Conservation (phyloP, 176 grass and related monocot species). For the Alopecurus myosuroides region DNA sequence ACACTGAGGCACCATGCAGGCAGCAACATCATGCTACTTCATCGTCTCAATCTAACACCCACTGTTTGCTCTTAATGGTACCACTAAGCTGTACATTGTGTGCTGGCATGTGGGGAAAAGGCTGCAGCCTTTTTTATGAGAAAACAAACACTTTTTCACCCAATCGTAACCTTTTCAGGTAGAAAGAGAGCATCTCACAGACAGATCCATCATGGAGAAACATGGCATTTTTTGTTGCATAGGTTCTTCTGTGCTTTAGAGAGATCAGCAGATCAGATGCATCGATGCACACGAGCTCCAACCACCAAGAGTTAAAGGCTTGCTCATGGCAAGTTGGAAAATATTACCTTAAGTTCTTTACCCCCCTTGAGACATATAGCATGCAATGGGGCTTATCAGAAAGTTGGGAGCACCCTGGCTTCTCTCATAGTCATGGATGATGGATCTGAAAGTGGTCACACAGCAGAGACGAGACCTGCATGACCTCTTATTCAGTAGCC, state of each 20-base stretch:
- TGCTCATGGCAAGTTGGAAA: slow-evolving; percentile 33
- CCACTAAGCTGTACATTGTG: slow-evolving; percentile 17
- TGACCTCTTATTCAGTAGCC: background rate
- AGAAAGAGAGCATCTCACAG: slow-evolving; percentile 1
- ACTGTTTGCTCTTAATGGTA: slow-evolving; percentile 27
- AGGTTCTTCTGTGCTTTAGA: slow-evolving; percentile 12
- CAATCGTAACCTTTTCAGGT: slow-evolving; percentile 31
- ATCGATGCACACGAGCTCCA: slow-evolving; percentile 8
- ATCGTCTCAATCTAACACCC: slow-evolving; percentile 5
- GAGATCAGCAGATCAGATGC: background rate
- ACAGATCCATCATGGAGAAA: slow-evolving; percentile 21
- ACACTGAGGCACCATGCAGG: slow-evolving; percentile 10
- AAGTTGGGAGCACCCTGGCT: background rate
- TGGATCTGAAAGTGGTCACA: slow-evolving; percentile 28
- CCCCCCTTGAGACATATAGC: slow-evolving; percentile 31
- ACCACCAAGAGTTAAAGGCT: slow-evolving; percentile 27
- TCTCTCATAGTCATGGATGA: slow-evolving; percentile 13
- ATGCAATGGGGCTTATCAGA: background rate
- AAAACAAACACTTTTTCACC: background rate
- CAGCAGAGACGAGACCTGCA: background rate
- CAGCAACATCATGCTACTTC: slow-evolving; percentile 12
- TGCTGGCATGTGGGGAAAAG: background rate
- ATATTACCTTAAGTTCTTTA: slow-evolving; percentile 22
- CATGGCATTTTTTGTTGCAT: background rate
- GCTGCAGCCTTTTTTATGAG: slow-evolving; percentile 20